phyloP scores from a whole-genome alignment of 352 stramenopile genomes.

The Phytophthora pseudosyringae region DNA sequence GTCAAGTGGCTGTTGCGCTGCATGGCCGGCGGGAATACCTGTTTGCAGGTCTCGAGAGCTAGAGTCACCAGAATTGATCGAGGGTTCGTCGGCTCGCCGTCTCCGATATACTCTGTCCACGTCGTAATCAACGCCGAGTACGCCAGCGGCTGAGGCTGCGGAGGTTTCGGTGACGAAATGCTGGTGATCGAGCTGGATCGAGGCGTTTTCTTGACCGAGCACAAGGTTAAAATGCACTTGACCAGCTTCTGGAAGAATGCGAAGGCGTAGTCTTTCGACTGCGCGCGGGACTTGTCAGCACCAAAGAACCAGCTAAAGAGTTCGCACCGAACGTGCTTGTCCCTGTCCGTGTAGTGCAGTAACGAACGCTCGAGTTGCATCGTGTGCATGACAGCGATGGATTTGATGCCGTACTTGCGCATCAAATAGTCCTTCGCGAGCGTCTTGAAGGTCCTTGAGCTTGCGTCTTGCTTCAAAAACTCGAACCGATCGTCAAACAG shows the following conservation, averaged over 20 bases:
- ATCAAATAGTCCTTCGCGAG: conserved; percentile 66
- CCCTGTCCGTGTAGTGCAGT: conserved; percentile 51
- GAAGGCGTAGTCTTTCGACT: conserved; percentile 64
- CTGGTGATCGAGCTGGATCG: conserved; percentile 21
- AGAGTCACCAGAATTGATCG: conserved; percentile 32
- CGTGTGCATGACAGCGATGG: conserved; percentile 71
- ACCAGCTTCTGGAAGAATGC: conserved; percentile 64
- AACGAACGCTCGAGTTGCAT: conserved; percentile 75
- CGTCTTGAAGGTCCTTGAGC: conserved; percentile 54
- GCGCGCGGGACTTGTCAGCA: conserved; percentile 44
- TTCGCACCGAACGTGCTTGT: conserved; percentile 61
- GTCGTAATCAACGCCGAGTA: conserved; percentile 52
- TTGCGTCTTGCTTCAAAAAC: conserved; percentile 36
- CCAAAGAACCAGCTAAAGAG: conserved; percentile 78
- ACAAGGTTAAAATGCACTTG: conserved; percentile 49
- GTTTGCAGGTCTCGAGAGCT: conserved; percentile 51
- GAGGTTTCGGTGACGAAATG: background rate
- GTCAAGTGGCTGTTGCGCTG: conserved; percentile 41
- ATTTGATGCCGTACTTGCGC: conserved; percentile 80
- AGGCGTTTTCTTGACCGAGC: conserved; percentile 38
- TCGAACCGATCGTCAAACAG: conserved; percentile 42
- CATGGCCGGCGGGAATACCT: conserved; percentile 51
- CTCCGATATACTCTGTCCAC: conserved; percentile 75
- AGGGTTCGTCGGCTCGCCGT: conserved; percentile 44
- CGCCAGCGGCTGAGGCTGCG: conserved; percentile 30